Evolutionary conservation across 768 basidiomycete genomes (phyloP).

Genomic region (Hemileccinum impolitum): DNA sequence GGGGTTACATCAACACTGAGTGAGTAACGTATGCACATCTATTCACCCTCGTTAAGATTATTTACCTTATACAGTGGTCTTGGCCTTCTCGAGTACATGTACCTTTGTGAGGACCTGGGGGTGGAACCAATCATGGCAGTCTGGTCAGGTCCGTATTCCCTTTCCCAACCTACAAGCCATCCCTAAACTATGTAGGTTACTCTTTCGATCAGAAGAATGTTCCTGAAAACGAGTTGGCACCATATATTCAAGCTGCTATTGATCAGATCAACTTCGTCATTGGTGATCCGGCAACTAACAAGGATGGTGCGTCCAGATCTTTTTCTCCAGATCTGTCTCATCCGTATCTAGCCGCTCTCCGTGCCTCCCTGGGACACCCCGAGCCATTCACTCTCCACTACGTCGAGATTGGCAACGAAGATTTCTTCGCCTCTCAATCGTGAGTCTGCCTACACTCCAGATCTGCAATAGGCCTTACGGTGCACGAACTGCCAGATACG

Average conservation of each 20-base stretch:
- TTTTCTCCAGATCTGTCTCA: not conserved
- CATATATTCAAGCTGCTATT: slow-evolving; percentile 53
- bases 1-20: slow-evolving; percentile 61
- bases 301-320: slow-evolving; percentile 24
- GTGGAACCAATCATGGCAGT: slow-evolving; percentile 62
- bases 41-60: not conserved
- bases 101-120: slow-evolving; percentile 50
- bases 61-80: slow-evolving; percentile 39
- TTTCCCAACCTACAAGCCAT: not conserved
- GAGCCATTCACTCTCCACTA: slow-evolving; percentile 47
- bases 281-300: slow-evolving; percentile 46
- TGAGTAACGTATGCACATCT: slow-evolving; percentile 19
- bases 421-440: slow-evolving; percentile 38
- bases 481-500: slow-evolving; percentile 32
- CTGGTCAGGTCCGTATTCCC: slow-evolving; percentile 41
- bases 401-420: slow-evolving; percentile 57
- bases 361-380: slow-evolving; percentile 51
- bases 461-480: not conserved
- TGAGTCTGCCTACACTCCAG: slow-evolving; percentile 14
- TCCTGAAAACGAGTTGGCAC: slow-evolving; percentile 40
- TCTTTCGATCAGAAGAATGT: slow-evolving; percentile 43
- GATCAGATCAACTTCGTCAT: slow-evolving; percentile 63
- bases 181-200: slow-evolving; percentile 35
- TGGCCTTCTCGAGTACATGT: slow-evolving; percentile 52
- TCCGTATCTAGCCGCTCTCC: slow-evolving; percentile 36